These are phyloP conservation scores for Globisporangium mamillatum DNA, from an alignment of 352 stramenopile genomes.

Conservation along the genomic window DNA sequence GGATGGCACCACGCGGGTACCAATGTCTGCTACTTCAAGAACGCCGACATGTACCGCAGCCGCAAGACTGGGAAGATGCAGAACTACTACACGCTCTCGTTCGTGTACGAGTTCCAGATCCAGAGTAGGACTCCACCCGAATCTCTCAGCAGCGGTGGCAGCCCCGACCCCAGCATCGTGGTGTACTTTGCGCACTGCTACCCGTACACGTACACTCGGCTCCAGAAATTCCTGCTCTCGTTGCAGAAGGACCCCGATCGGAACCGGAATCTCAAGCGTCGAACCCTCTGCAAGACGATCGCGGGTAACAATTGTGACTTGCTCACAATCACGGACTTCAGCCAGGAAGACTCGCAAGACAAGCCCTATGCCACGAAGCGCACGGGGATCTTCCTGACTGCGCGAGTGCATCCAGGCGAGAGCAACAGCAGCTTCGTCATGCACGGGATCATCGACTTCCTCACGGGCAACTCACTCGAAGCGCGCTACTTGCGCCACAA, in stretches of 20 bases:
- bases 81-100: slow-evolving; percentile 76
- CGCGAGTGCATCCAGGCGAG: slow-evolving; percentile 86
- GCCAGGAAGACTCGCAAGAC: slow-evolving; percentile 42
- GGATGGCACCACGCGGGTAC: slow-evolving; percentile 68
- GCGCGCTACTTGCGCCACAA: slow-evolving; percentile 71
- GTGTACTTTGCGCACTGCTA: slow-evolving; percentile 84
- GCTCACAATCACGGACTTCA: slow-evolving; percentile 86
- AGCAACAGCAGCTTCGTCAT: slow-evolving; percentile 90
- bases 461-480: slow-evolving; percentile 68
- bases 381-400: slow-evolving; percentile 74
- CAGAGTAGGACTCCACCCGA: not conserved
- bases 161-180: slow-evolving; percentile 5
- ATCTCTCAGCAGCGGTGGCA: not conserved
- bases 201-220: slow-evolving; percentile 80
- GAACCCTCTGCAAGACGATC: slow-evolving; percentile 79
- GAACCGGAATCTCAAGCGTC: slow-evolving; percentile 44
- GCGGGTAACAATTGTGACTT: slow-evolving; percentile 85
- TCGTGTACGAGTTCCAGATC: slow-evolving; percentile 59
- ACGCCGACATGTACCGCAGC: slow-evolving; percentile 63
- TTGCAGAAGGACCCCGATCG: slow-evolving; percentile 58
- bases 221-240: slow-evolving; percentile 51
- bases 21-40: slow-evolving; percentile 87
- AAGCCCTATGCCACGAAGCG: slow-evolving; percentile 23
- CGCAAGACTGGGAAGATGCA: slow-evolving; percentile 40
- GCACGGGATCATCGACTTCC: slow-evolving; percentile 86